A percentile compares a stretch with the other conserved stretches of the same genome.
phyloP scores from a whole-genome alignment of 2,329 filamentous ascomycete species.

The Aspergillus unguis region DNA sequence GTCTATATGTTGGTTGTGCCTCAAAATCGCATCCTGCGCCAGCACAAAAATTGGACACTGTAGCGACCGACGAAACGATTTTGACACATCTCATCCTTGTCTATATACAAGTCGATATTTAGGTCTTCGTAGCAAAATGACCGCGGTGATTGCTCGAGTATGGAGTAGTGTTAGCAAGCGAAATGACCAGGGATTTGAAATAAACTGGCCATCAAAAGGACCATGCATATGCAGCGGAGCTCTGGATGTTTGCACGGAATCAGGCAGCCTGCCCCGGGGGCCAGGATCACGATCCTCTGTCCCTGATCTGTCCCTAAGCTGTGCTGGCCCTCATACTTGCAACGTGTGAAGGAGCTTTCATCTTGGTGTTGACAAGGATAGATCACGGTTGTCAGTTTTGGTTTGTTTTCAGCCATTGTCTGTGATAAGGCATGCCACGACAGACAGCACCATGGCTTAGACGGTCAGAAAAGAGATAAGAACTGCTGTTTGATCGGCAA shows the following conservation, averaged over 20 bases:
- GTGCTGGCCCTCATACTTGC: not conserved
- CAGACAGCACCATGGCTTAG: not conserved
- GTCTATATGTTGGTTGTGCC: not conserved
- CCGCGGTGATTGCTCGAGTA: too few species aligned
- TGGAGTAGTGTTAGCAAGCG: too few species aligned
- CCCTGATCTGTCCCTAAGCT: not conserved
- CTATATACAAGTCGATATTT: not conserved
- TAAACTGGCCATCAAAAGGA: too few species aligned
- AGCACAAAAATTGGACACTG: too few species aligned
- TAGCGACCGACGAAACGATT: not conserved
- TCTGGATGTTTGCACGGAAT: not conserved
- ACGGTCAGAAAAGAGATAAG: too few species aligned
- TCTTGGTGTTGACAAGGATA: not conserved
- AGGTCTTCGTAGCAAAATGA: too few species aligned
- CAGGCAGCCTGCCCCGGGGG: not conserved
- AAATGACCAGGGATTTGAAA: not conserved
- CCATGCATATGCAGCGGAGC: not conserved
- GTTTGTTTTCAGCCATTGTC: not conserved
- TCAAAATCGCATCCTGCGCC: not conserved
- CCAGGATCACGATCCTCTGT: not conserved
- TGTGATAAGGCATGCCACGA: slow-evolving; percentile 1
- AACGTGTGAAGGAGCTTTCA: not conserved
- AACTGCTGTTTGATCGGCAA: too few species aligned
- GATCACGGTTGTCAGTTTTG: not conserved
- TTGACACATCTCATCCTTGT: not conserved